Percentiles rank a stretch among this genome's conserved stretches.
These are phyloP conservation scores for Penicillium pancosmium DNA, from an alignment of 495 filamentous ascomycete species.

Conservation along the genomic window DNA sequence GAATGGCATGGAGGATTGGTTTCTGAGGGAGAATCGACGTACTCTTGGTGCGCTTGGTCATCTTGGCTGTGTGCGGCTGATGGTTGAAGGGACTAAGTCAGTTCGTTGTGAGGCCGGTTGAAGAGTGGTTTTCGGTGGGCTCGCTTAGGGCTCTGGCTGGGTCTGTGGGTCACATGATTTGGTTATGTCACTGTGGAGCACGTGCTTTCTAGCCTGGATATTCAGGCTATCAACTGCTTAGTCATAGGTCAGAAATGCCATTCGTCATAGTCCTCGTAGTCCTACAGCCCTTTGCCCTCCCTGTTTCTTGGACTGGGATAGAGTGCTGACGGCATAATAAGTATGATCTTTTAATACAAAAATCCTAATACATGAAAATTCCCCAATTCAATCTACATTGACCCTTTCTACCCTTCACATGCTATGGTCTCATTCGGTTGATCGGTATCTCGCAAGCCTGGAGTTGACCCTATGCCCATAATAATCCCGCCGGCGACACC, in stretches of 20 bases:
- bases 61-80: constrained; percentile 60
- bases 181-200: constrained; percentile 15
- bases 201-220: not conserved
- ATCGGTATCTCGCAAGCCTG: constrained; percentile 2
- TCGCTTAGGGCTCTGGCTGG: constrained; percentile 48
- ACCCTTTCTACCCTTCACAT: not conserved
- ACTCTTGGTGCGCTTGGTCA: constrained; percentile 97
- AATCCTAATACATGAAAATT: too few relatives aligned
- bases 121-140: constrained; percentile 51
- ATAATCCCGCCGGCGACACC: constrained; percentile 16
- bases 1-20: constrained; percentile 4
- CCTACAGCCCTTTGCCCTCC: not conserved
- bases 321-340: constrained; percentile 7
- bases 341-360: too few relatives aligned
- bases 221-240: not conserved
- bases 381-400: too few relatives aligned
- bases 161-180: constrained; percentile 30
- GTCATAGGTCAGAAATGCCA: not conserved
- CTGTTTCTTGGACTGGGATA: not conserved
- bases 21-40: constrained; percentile 27
- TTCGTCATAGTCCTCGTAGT: too few relatives aligned
- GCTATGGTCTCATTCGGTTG: not conserved
- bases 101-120: constrained; percentile 43
- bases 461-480: not conserved
- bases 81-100: constrained; percentile 47